Percentiles rank a stretch among this genome's conserved stretches.
These are phyloP conservation scores for Thelonectria blattea DNA, from an alignment of 2,329 filamentous ascomycete species.

Conservation along the genomic window DNA sequence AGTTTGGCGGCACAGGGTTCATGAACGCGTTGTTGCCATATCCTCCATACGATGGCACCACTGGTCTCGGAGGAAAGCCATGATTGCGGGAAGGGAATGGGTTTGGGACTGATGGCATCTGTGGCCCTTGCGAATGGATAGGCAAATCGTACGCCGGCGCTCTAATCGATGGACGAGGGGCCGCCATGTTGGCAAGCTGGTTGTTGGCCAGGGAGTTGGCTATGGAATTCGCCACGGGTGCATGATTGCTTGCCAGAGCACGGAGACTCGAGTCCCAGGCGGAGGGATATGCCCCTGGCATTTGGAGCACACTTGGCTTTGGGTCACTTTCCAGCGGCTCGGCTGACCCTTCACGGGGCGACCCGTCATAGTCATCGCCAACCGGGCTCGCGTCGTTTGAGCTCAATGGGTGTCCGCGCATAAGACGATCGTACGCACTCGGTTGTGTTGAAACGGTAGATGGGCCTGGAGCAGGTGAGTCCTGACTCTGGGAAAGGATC, in stretches of 20 bases:
- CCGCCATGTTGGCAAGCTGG: background rate
- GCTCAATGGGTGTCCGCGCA: conserved; percentile 38
- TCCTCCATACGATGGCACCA: background rate
- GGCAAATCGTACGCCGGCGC: background rate
- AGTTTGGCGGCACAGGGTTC: conserved; percentile 8
- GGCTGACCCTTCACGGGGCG: background rate
- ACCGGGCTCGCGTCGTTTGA: background rate
- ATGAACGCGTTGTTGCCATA: background rate
- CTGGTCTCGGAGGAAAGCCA: background rate
- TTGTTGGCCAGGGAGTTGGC: background rate
- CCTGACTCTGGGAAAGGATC: conserved; percentile 35
- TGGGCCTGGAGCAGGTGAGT: conserved; percentile 11
- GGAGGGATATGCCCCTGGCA: conserved; percentile 27
- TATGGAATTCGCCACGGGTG: background rate
- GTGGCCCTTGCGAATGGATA: background rate
- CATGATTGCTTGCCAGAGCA: conserved; percentile 4
- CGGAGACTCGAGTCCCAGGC: conserved; percentile 19
- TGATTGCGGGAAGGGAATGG: background rate
- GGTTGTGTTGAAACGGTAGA: conserved; percentile 9
- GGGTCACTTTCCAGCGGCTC: background rate
- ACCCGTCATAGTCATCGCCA: background rate
- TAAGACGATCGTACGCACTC: conserved; percentile 39
- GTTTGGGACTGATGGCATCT: background rate
- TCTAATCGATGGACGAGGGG: background rate
- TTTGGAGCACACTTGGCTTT: conserved; percentile 4